Evolutionary conservation across 345 rosid species (phyloP), one percentile per base, ranked within the genome.

Genomic region (Camelina sativa): DNA sequence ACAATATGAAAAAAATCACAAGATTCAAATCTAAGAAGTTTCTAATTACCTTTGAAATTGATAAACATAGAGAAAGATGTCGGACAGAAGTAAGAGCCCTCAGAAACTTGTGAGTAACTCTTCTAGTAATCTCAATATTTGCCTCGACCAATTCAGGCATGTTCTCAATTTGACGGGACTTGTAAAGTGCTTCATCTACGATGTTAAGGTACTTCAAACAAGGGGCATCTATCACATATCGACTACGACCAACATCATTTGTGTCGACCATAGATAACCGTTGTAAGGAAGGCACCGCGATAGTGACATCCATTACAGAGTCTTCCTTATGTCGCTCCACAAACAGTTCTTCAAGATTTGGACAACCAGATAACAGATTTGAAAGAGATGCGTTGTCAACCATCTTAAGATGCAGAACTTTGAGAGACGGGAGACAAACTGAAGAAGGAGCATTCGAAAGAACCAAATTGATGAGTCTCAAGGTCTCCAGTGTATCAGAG

Each of bases 401-500:
- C 7, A 0, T 0, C 44, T 1, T 15, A 28, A 64, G 63, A 35
- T 11, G 6, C 46, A 73, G 19, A 8, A 1, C 11, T 64, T 53
- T 64, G 55, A 73, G 69, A 43, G 70, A 73, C 10, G 69, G 71
- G 46, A 73, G 62, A 63, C 8, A 7, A 1, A 62, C 77, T 0
- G 23, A 15, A 30, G 17, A 22, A 63, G 55, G 64, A 62, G 19
- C 32, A 64, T 41, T 4, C 34, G 64, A 8, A 30, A 54, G 7
- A 73, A 73, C 8, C 44, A 0, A 40, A 15, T 1, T 4, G 40
- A 2, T 4, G 63, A 62, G 69, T 32, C 1, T 41, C 71, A 73
- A 32, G 25, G n/a, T 43, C 56, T 51, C 71, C 6, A 73, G 35
- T 3, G 44, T 64, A n/a, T 41, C 23, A 32, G 43, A 62, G 15